Percentiles rank a stretch among this genome's conserved stretches.
phyloP scores from a whole-genome alignment of 257 asterid genomes.

The Handroanthus guayacan region DNA sequence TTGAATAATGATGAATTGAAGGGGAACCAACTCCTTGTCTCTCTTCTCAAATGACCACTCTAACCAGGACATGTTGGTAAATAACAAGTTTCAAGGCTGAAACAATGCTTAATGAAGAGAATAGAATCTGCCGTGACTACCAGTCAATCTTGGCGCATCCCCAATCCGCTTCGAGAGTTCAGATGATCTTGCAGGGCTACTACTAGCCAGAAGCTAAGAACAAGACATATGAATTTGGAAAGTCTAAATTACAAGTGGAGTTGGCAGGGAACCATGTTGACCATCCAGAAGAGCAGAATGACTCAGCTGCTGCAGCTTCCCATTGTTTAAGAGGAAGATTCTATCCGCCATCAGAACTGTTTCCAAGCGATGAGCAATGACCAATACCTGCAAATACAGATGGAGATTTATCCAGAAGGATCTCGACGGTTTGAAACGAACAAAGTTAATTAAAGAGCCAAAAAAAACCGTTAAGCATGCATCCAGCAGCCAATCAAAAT shows the following conservation, averaged over 20 bases:
- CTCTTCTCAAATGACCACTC: too few relatives aligned
- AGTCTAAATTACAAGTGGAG: constrained; percentile 44
- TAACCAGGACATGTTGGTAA: background rate
- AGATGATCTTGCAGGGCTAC: too few relatives aligned
- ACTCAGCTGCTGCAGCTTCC: constrained; percentile 72
- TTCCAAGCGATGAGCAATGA: constrained; percentile 88
- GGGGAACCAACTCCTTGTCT: too few relatives aligned
- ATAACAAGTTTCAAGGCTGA: background rate
- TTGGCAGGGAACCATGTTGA: constrained; percentile 41
- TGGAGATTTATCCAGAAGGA: background rate
- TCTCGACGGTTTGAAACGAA: background rate
- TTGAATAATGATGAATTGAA: too few relatives aligned
- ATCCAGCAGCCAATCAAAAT: background rate
- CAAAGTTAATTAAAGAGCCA: background rate
- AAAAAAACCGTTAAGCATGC: background rate
- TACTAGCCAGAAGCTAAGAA: background rate
- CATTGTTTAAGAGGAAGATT: constrained; percentile 59
- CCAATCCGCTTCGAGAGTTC: too few relatives aligned
- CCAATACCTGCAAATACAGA: constrained; percentile 63
- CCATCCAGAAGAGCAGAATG: constrained; percentile 62
- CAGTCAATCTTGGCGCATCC: too few relatives aligned
- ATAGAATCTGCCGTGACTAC: background rate
- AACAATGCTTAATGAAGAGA: background rate
- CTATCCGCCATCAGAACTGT: constrained; percentile 85
- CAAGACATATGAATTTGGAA: background rate